Percentiles rank a stretch among this genome's conserved stretches.
Conservation (phyloP, 1,284 basidiomycete species). For the Rhodofomes roseus region DNA sequence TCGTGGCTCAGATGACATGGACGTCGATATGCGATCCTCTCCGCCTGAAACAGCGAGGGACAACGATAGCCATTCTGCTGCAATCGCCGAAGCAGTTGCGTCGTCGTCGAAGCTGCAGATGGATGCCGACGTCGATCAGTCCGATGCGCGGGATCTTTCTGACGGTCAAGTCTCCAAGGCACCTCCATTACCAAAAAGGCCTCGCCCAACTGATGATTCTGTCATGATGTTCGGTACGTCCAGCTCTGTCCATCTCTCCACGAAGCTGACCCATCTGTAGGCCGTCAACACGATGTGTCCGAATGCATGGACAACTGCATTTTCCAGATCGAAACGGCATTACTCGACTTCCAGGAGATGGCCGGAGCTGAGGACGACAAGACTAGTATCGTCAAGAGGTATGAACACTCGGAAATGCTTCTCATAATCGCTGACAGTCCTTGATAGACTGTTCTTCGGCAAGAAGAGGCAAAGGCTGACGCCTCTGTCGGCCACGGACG, state of each 20-base stretch:
- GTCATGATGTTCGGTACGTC: slow-evolving; percentile 84
- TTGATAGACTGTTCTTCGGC: slow-evolving; percentile 79
- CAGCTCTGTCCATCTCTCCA: slow-evolving; percentile 13
- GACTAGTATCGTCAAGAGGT: slow-evolving; percentile 82
- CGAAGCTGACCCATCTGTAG: slow-evolving; percentile 33
- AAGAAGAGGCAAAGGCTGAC: slow-evolving; percentile 76
- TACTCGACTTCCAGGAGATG: slow-evolving; percentile 73
- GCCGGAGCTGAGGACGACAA: slow-evolving; percentile 48
- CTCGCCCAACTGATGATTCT: slow-evolving; percentile 58
- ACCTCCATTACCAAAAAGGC: slow-evolving; percentile 61
- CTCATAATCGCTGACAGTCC: not conserved
- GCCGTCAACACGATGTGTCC: slow-evolving; percentile 96
- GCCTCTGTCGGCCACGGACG: slow-evolving; percentile 39
- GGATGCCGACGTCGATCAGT: slow-evolving; percentile 43
- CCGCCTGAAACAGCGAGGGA: not conserved
- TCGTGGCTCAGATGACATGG: slow-evolving; percentile 50
- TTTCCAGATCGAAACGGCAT: slow-evolving; percentile 94
- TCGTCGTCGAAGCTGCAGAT: slow-evolving; percentile 21
- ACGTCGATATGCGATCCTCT: slow-evolving; percentile 22
- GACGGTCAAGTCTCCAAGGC: slow-evolving; percentile 4
- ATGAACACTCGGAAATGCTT: slow-evolving; percentile 10
- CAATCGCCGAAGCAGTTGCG: slow-evolving; percentile 5
- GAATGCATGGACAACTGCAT: slow-evolving; percentile 99
- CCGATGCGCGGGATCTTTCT: slow-evolving; percentile 23
- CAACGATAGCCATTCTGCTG: not conserved